These are phyloP conservation scores for Craterostigma plantagineum DNA, from an alignment of 257 asterid species.

Conservation along the genomic window DNA sequence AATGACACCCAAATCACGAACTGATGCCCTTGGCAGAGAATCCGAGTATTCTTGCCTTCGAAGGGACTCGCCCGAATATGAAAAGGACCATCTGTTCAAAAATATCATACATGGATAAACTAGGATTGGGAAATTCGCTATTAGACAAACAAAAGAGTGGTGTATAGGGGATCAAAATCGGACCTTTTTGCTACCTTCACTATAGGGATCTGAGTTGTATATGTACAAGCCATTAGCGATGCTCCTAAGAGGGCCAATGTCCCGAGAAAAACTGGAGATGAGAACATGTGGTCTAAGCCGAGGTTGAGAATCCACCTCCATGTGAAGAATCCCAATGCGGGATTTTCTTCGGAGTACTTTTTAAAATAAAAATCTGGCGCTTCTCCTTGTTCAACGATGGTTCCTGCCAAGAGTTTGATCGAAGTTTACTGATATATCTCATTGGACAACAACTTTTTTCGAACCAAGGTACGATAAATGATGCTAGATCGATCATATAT, in stretches of 20 bases:
- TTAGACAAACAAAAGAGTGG: background rate
- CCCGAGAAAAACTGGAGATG: conserved; percentile 64
- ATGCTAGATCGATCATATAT: background rate
- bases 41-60: conserved; percentile 60
- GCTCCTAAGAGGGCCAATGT: conserved; percentile 53
- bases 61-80: conserved; percentile 47
- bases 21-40: conserved; percentile 49
- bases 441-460: background rate
- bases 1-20: conserved; percentile 55
- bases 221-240: conserved; percentile 83
- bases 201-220: conserved; percentile 67
- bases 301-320: conserved; percentile 79
- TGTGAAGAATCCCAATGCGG: conserved; percentile 48
- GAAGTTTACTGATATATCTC: background rate
- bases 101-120: conserved; percentile 3
- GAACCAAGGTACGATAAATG: background rate
- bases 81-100: conserved; percentile 60
- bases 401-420: conserved; percentile 26
- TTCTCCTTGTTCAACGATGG: conserved; percentile 62
- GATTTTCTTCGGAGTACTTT: conserved; percentile 54
- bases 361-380: conserved; percentile 43
- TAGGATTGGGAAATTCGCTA: conserved; percentile 6
- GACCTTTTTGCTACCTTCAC: conserved; percentile 88
- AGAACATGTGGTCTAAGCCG: conserved; percentile 81
- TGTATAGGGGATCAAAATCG: conserved; percentile 12